Conservation (phyloP, 805 yeast genomes). For the Candida montana region DNA sequence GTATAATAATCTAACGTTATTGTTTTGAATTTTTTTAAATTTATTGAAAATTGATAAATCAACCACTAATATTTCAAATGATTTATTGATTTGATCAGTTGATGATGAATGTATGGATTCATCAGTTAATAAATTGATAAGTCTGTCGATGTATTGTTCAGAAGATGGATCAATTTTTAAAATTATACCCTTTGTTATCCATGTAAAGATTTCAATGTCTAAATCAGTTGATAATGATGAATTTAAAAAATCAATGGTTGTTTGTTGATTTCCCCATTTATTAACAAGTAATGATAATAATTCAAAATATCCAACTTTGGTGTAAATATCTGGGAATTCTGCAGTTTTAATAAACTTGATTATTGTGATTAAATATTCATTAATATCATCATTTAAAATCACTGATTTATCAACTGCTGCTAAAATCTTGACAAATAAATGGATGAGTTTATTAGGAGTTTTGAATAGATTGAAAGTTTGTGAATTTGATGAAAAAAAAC, state of each 20-base stretch:
- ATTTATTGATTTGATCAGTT: constrained; percentile 36
- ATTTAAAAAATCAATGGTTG: neutral
- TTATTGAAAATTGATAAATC: constrained; percentile 59
- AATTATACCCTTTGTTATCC: constrained; percentile 70
- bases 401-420: constrained; percentile 46
- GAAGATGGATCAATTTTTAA: constrained; percentile 46
- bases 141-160: constrained; percentile 27
- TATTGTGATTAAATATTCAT: constrained; percentile 14
- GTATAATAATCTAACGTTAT: constrained; percentile 62
- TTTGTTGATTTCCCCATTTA: constrained; percentile 36
- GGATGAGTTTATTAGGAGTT: constrained; percentile 30
- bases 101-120: constrained; percentile 25
- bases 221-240: constrained; percentile 13
- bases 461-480: constrained; percentile 20
- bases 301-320: constrained; percentile 52
- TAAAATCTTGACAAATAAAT: constrained; percentile 39
- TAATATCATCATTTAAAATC: constrained; percentile 19
- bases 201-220: constrained; percentile 51
- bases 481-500: neutral
- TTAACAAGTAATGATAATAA: constrained; percentile 50
- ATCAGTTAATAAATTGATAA: constrained; percentile 32
- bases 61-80: constrained; percentile 60
- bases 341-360: constrained; percentile 9
- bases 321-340: constrained; percentile 11
- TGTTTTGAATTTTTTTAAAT: constrained; percentile 39